Evolutionary conservation across 2,329 filamentous ascomycete species (phyloP), one percentile per base, ranked within the genome.

Genomic region (Alternaria alternata): DNA sequence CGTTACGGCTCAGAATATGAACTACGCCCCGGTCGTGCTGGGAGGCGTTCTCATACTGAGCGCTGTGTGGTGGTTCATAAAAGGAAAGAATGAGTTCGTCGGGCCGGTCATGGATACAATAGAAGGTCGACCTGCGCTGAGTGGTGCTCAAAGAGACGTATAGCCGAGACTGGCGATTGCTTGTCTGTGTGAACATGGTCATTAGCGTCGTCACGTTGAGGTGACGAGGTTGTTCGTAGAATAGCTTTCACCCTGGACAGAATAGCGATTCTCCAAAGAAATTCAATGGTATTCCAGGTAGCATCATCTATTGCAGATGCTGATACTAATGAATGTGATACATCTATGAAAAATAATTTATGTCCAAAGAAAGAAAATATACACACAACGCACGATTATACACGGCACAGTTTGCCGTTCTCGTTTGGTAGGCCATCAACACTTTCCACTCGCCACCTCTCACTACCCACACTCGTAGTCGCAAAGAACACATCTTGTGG

Each of bases 401-500:
- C 74, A 14, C 75, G 68, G 54, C 75, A 77, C 30, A 78, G 48
- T 61, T 75, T 76, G 8, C 75, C 75, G 38, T 78, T 76, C 65
- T 78, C 74, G 47, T 77, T 77, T 5, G 73, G 73, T 38, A 77
- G 34, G 3, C 74, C 73, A 55, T 76, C 74, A 4, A 71, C 66
- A 36, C 73, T 76, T 61, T 75, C 71, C 1, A 78, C 75, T 42
- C 41, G 70, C 75, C 75, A 78, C 55, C 68, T 59, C 63, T 78
- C 75, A 34, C 74, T 77, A 0, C 75, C 75, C 2, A 77, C 75
- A 16, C 67, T 69, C 0, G 75, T 77, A 0, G 67, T 65, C 1
- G 73, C 75, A 49, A 72, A 78, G 54, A 79, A 78, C 1, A 79
- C 68, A 54, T 74, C 73, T 22, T 69, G 52, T 7, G 77, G 77